Percentiles rank a stretch among this genome's conserved stretches.
Evolutionary conservation across 2,329 filamentous ascomycete genomes (phyloP).

Genomic region (Arthrobotrys conoides): DNA sequence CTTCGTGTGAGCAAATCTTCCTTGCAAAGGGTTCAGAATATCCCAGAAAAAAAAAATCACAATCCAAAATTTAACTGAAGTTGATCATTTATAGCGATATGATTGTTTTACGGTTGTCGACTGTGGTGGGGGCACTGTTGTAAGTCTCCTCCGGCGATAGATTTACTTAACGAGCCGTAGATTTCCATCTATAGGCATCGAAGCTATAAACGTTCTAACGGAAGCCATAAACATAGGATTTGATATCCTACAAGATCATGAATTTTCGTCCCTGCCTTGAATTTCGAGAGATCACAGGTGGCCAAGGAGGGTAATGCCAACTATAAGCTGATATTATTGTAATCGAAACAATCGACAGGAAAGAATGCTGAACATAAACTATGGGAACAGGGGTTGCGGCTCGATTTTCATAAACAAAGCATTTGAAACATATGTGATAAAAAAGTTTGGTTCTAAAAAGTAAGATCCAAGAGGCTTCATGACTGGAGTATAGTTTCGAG

Average conservation of each 20-base stretch:
- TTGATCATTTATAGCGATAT: conserved; percentile 4
- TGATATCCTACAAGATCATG: conserved; percentile 37
- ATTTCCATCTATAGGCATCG: not conserved
- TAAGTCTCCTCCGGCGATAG: conserved; percentile 1
- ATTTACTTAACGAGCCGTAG: not conserved
- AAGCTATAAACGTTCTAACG: not conserved
- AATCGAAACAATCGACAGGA: not conserved
- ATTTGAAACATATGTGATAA: conserved; percentile 31
- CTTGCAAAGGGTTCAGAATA: not conserved
- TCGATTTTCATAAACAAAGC: conserved; percentile 39
- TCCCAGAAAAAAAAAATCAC: not conserved
- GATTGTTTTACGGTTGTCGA: conserved; percentile 41
- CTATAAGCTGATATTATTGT: not conserved
- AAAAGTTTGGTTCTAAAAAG: conserved; percentile 17
- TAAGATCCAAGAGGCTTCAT: not conserved
- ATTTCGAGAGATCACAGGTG: conserved; percentile 24
- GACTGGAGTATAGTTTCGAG: too few relatives aligned
- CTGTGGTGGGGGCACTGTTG: conserved; percentile 35
- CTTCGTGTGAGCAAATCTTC: conserved; percentile 14
- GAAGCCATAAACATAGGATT: not conserved
- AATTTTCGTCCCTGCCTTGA: conserved; percentile 16
- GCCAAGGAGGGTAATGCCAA: conserved; percentile 27
- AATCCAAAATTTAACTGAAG: not conserved
- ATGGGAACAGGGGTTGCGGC: not conserved
- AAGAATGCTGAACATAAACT: not conserved